Conservation (phyloP, 1,139 yeast species). For the Wickerhamomyces sp. region DNA sequence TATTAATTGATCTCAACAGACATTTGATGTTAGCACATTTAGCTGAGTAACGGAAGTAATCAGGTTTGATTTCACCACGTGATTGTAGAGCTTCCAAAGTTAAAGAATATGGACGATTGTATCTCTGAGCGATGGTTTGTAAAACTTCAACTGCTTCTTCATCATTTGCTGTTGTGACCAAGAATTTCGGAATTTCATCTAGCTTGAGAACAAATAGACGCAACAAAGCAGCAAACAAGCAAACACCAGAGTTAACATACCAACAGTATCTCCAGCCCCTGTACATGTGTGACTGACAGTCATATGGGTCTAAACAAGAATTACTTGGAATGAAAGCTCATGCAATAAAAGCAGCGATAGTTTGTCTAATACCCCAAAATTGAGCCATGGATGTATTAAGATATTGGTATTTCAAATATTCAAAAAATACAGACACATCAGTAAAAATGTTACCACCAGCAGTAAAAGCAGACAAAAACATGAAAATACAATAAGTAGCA, state of each 20-base stretch:
- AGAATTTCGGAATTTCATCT: slow-evolving; percentile 54
- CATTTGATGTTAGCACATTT: slow-evolving; percentile 17
- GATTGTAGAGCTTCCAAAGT: slow-evolving; percentile 37
- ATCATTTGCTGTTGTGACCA: slow-evolving; percentile 47
- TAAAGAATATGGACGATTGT: slow-evolving; percentile 37
- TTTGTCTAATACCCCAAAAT: slow-evolving; percentile 63
- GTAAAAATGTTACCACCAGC: slow-evolving; percentile 60
- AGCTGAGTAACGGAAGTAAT: slow-evolving; percentile 11
- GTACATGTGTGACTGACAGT: slow-evolving; percentile 42
- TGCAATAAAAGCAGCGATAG: slow-evolving; percentile 46
- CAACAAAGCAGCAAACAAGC: slow-evolving; percentile 40
- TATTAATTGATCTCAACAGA: slow-evolving; percentile 13
- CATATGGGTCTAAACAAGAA: slow-evolving; percentile 36
- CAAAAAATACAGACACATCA: slow-evolving; percentile 57
- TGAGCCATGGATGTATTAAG: slow-evolving; percentile 51
- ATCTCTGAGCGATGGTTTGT: slow-evolving; percentile 35
- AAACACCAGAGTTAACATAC: slow-evolving; percentile 49
- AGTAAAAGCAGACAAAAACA: slow-evolving; percentile 40
- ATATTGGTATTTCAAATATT: slow-evolving; percentile 48
- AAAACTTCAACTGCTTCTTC: slow-evolving; percentile 40
- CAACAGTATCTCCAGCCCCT: slow-evolving; percentile 60
- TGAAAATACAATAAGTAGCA: slow-evolving; percentile 44
- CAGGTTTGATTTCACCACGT: slow-evolving; percentile 33
- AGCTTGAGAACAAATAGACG: slow-evolving; percentile 43
- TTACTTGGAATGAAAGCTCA: slow-evolving; percentile 52